Conservation (phyloP, 257 asterid species). For the Craterostigma plantagineum region DNA sequence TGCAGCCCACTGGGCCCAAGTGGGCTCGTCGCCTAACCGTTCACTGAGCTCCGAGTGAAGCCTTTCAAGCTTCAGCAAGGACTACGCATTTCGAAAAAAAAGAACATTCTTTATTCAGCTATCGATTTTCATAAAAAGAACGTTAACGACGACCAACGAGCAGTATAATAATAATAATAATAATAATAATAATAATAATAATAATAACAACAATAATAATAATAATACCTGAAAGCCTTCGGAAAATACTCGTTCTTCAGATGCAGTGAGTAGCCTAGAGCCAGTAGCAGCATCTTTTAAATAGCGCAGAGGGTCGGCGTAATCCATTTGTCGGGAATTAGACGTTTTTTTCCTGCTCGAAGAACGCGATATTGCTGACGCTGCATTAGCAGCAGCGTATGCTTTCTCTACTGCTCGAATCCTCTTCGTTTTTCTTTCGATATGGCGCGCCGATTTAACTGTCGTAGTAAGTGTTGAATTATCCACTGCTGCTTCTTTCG, state of each 20-base stretch:
- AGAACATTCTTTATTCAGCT: neutral
- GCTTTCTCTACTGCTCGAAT: slow-evolving; percentile 57
- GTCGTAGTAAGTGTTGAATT: slow-evolving; percentile 17
- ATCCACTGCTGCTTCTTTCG: slow-evolving; percentile 64
- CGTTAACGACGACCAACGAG: too few relatives aligned
- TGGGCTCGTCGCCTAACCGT: slow-evolving; percentile 50
- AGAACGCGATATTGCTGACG: slow-evolving; percentile 61
- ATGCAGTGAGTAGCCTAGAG: slow-evolving; percentile 59
- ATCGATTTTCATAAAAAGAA: neutral
- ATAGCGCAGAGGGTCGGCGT: slow-evolving; percentile 70
- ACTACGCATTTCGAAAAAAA: slow-evolving; percentile 24
- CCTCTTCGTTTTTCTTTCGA: slow-evolving; percentile 65
- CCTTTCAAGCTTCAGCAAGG: slow-evolving; percentile 61
- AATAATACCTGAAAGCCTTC: slow-evolving; percentile 84
- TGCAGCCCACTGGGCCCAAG: slow-evolving; percentile 75
- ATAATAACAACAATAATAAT: too few relatives aligned
- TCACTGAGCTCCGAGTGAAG: slow-evolving; percentile 46
- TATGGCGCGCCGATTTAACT: slow-evolving; percentile 70
- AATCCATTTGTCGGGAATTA: slow-evolving; percentile 57
- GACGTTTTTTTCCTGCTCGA: slow-evolving; percentile 47
- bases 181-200: too few relatives aligned
- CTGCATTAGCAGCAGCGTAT: slow-evolving; percentile 36
- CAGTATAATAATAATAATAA: neutral
- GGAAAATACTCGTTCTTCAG: slow-evolving; percentile 76
- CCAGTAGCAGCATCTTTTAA: slow-evolving; percentile 54